Conservation (phyloP, 2,329 filamentous ascomycete genomes). For the Acrocalymma vagum region DNA sequence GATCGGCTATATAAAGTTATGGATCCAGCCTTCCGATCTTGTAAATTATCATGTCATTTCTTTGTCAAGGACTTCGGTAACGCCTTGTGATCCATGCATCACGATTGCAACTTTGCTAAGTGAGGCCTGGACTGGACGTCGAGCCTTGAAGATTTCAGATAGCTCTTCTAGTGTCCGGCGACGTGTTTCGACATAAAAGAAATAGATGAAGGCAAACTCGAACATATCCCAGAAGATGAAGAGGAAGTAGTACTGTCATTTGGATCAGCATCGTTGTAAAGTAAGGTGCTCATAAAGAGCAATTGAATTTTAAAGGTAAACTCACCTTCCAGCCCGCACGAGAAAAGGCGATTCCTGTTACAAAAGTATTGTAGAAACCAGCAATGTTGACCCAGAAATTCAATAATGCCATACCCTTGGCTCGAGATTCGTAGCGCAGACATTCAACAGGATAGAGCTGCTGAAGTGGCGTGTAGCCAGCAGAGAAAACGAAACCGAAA, state of each 20-base stretch:
- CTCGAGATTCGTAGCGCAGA: slow-evolving; percentile 56
- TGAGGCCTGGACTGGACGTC: slow-evolving; percentile 49
- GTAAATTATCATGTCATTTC: no score
- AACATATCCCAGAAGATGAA: slow-evolving; percentile 54
- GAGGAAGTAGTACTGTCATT: slow-evolving; percentile 47
- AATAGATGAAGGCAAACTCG: slow-evolving; percentile 50
- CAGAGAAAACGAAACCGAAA: slow-evolving; percentile 50
- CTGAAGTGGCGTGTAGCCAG: slow-evolving; percentile 56
- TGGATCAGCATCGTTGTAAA: slow-evolving; percentile 11
- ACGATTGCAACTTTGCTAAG: slow-evolving; percentile 40
- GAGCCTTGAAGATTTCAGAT: slow-evolving; percentile 51
- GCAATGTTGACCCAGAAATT: slow-evolving; percentile 57
- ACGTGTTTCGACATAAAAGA: slow-evolving; percentile 48
- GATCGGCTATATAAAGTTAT: no score
- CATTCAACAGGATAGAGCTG: slow-evolving; percentile 60
- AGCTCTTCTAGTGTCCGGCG: slow-evolving; percentile 57
- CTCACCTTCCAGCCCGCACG: slow-evolving; percentile 48
- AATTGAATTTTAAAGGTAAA: slow-evolving; percentile 8
- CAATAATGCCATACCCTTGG: slow-evolving; percentile 60
- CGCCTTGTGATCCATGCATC: slow-evolving; percentile 38
- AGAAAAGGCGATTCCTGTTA: slow-evolving; percentile 51
- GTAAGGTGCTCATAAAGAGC: slow-evolving; percentile 25
- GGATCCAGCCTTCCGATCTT: no score
- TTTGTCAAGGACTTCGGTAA: slow-evolving; percentile 42
- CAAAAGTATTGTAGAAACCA: slow-evolving; percentile 57